Evolutionary conservation across 768 basidiomycete genomes (phyloP), one percentile per base, ranked within the genome.

Genomic region (Lactifluus rugatus): DNA sequence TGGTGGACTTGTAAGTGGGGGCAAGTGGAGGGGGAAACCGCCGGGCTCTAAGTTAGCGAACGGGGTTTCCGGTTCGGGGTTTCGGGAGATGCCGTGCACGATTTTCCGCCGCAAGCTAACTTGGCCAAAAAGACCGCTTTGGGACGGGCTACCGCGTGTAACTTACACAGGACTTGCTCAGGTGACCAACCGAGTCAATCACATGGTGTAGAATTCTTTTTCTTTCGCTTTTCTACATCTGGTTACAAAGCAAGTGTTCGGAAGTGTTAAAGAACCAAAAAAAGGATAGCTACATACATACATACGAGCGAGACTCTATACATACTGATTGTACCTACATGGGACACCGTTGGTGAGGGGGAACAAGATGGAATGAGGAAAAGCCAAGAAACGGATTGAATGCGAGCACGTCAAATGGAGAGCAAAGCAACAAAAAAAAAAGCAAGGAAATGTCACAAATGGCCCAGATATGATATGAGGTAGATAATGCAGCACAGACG

Each of bases 301-400:
- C 58, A 45, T 48, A 54, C 39, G 52, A 19, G 39, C 39, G n/a
- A 13, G 17, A 16, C 19, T 59, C 58, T 59, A 59, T 59, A 59
- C 58, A 59, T 54, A 54, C 26, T 48, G 17, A 54, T 28, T 54
- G 58, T 54, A 49, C 58, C 52, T 59, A 59, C 58, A 59, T 54
- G 39, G n/a, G 19, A 37, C 32, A 54, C 47, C 45, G 23, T 49
- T 23, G 37, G 3, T 52, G 17, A 21, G 48, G 32, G 14, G 10
- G 52, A 23, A 21, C 21, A 41, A 13, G 36, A 23, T 9, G 10
- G 42, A 34, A n/a, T 11, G n/a, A 13, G 32, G 32, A 16, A 9
- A 32, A 34, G 31, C 2, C 54, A 56, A 56, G 54, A 55, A 55
- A 51, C 6, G 21, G 26, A 45, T 13, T 31, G 48, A 32, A 32